phyloP scores from a whole-genome alignment of 495 filamentous ascomycete species.

The Penicillium argentinense region DNA sequence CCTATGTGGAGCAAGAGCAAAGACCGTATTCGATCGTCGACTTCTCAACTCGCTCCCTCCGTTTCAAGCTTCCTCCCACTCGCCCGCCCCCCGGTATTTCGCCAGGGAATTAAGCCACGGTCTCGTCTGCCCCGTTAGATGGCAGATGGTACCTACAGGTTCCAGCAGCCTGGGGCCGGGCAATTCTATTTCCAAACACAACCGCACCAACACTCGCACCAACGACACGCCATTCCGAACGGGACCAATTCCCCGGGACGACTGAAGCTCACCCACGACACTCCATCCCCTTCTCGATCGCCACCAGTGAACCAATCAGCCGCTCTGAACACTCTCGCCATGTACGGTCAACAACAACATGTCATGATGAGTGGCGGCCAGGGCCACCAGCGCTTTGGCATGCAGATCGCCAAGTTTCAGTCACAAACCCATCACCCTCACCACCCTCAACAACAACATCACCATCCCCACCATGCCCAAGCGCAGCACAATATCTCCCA shows the following conservation, averaged over 20 bases:
- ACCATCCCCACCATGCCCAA: conserved; percentile 73
- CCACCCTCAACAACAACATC: conserved; percentile 73
- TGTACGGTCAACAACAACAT: conserved; percentile 84
- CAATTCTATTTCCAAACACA: conserved; percentile 61
- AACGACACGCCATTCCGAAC: conserved; percentile 54
- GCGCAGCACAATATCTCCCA: conserved; percentile 64
- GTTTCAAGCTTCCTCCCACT: conserved; percentile 20
- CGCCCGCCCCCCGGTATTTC: conserved; percentile 24
- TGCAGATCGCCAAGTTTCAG: conserved; percentile 70
- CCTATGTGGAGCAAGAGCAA: conserved; percentile 55
- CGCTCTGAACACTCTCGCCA: conserved; percentile 64
- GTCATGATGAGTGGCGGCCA: conserved; percentile 69
- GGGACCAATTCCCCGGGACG: conserved; percentile 53
- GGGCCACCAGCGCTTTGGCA: conserved; percentile 60
- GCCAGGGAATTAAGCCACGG: conserved; percentile 35
- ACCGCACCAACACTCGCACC: conserved; percentile 50
- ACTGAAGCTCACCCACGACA: conserved; percentile 57
- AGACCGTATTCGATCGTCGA: conserved; percentile 46
- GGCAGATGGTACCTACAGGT: conserved; percentile 82
- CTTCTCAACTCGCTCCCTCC: conserved; percentile 36
- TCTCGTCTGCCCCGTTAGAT: conserved; percentile 62
- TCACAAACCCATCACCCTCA: conserved; percentile 71
- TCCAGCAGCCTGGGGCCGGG: conserved; percentile 69
- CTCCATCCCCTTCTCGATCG: conserved; percentile 69
- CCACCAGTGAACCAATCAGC: conserved; percentile 64